Conservation (phyloP, 805 yeast genomes). For the Yarrowia sp. region DNA sequence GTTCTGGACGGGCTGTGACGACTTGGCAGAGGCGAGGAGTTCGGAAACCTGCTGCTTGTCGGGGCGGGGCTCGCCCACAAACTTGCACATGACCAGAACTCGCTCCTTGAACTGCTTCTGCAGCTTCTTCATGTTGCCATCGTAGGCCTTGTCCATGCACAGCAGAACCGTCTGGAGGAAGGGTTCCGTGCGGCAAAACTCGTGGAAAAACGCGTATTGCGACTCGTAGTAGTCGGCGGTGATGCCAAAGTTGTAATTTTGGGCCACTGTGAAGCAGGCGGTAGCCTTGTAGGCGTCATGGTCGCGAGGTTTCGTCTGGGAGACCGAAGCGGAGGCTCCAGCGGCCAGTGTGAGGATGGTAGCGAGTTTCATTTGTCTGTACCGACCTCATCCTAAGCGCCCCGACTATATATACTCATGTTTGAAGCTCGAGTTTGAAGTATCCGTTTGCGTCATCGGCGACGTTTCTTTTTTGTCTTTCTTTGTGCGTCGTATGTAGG, state of each 20-base stretch:
- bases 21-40: slow-evolving; percentile 1
- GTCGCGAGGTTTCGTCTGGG: slow-evolving; percentile 5
- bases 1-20: background rate
- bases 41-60: background rate
- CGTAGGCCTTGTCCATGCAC: slow-evolving; percentile 15
- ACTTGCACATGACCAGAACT: slow-evolving; percentile 12
- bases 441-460: slow-evolving; percentile 1
- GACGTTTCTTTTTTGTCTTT: background rate
- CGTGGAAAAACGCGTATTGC: slow-evolving; percentile 11
- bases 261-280: slow-evolving; percentile 2
- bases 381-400: background rate
- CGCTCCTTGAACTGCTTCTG: background rate
- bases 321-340: slow-evolving; percentile 9
- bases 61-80: background rate
- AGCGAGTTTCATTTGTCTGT: background rate
- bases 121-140: background rate
- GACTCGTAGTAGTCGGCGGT: background rate
- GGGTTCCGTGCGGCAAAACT: background rate
- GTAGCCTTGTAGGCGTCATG: slow-evolving; percentile 2
- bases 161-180: slow-evolving; percentile 10
- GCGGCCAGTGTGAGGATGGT: background rate
- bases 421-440: background rate
- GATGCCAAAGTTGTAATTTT: slow-evolving; percentile 18
- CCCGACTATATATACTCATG: background rate
- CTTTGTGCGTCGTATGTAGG: slow-evolving; percentile 10